Evolutionary conservation across 345 rosid species (phyloP).

Genomic region (Excoecaria cochinchinensis): DNA sequence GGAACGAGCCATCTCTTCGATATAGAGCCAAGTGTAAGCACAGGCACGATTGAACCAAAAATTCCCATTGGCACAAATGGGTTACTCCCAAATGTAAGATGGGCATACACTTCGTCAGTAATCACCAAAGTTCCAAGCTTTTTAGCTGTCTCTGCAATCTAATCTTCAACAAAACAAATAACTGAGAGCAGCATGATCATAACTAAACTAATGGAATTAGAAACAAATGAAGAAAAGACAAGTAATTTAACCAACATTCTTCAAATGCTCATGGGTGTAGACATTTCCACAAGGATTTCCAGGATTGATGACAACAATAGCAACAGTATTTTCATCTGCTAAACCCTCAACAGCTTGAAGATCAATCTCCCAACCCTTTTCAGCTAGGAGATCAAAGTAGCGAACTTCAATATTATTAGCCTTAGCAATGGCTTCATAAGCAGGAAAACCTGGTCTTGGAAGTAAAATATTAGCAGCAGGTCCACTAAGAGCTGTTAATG

Average conservation of each 20-base stretch:
- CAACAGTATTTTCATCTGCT: slow-evolving; percentile 62
- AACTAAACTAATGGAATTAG: not conserved
- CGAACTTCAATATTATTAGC: slow-evolving; percentile 41
- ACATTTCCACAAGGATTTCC: slow-evolving; percentile 55
- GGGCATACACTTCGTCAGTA: slow-evolving; percentile 30
- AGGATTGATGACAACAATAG: slow-evolving; percentile 54
- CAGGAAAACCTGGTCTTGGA: slow-evolving; percentile 47
- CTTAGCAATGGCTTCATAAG: slow-evolving; percentile 39
- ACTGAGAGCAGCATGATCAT: not conserved
- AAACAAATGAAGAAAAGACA: not conserved
- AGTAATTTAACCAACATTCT: slow-evolving; percentile 26
- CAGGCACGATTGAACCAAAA: slow-evolving; percentile 27
- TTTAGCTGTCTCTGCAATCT: slow-evolving; percentile 26
- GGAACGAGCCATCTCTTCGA: slow-evolving; percentile 35
- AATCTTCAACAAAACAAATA: not conserved
- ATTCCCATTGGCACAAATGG: slow-evolving; percentile 31
- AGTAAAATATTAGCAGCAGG: slow-evolving; percentile 55
- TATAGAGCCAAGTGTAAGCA: slow-evolving; percentile 26
- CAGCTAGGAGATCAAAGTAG: slow-evolving; percentile 57
- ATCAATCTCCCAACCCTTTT: slow-evolving; percentile 61
- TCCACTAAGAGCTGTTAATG: slow-evolving; percentile 39
- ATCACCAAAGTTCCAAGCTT: slow-evolving; percentile 28
- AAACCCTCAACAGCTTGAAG: slow-evolving; percentile 46
- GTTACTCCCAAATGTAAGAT: slow-evolving; percentile 18
- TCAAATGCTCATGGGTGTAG: slow-evolving; percentile 42